Evolutionary conservation across 2,329 filamentous ascomycete species (phyloP), one percentile per base, ranked within the genome.

Genomic region (Elsinoe perseae): DNA sequence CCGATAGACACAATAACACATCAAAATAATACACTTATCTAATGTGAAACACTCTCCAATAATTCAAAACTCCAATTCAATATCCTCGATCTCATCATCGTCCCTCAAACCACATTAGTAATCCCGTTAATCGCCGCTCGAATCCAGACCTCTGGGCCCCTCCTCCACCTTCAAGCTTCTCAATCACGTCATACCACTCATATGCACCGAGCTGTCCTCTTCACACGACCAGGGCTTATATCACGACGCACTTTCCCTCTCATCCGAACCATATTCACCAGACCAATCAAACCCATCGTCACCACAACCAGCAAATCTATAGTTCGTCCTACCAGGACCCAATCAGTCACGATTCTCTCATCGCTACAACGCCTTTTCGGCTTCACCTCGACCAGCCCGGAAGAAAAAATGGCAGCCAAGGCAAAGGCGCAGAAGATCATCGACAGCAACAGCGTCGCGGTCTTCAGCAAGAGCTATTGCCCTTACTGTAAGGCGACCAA

Each of bases 381-480:
- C 68, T 79, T 81, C 69, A 78, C 95, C 69, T 93, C 95, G 69
- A 69, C 77, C 63, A 77, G 72, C 60, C 78, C 86, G 64, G 78
- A 81, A 74, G 81, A 75, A 66, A 95, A 95, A 87, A 84, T 88
- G 68, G 82, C 86, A 70, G 87, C 89, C 68, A 89, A 87, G 75
- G 79, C 81, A 61, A 95, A 95, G 75, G 88, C 87, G 60, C 83
- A 95, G 73, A 73, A 78, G 68, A 84, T 96, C 75, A 95, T 97
- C 72, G 83, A 93, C 73, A 84, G 91, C 69, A 93, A 95, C 76
- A 75, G 83, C 66, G 90, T 95, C 72, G 87, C 93, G 66, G 88
- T 98, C 70, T 98, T 98, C 81, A 91, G 86, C 75, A 98, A 98
- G 79, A 89, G 86, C 14, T 95, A 89, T 77, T 98, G 93, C 81